Evolutionary conservation across 305 asterid species (phyloP).

Genomic region (Coffea humblotiana): DNA sequence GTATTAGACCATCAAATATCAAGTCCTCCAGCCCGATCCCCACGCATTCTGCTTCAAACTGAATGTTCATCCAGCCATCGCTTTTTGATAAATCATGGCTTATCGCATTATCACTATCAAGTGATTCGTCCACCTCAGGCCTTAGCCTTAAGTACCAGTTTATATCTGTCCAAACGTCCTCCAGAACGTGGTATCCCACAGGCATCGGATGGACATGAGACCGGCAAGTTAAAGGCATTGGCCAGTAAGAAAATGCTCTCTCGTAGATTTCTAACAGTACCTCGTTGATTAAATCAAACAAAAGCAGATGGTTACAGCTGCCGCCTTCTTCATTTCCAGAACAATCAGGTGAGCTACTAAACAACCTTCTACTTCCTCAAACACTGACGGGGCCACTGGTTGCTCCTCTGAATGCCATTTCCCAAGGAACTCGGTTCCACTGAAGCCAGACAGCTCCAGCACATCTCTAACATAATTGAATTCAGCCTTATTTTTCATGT

Average conservation of each 20-base stretch:
- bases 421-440: conserved; percentile 42
- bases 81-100: conserved; percentile 47
- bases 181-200: conserved; percentile 53
- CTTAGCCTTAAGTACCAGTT: conserved; percentile 41
- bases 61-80: conserved; percentile 84
- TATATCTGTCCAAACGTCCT: conserved; percentile 71
- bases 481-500: conserved; percentile 43
- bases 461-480: conserved; percentile 67
- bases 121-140: conserved; percentile 41
- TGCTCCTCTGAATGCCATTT: conserved; percentile 53
- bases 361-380: conserved; percentile 48
- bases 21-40: conserved; percentile 70
- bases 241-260: conserved; percentile 72
- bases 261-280: conserved; percentile 58
- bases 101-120: conserved; percentile 66
- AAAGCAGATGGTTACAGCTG: conserved; percentile 42
- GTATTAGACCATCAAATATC: conserved; percentile 74
- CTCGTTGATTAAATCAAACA: conserved; percentile 73
- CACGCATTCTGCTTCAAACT: conserved; percentile 67
- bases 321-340: conserved; percentile 36
- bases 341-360: conserved; percentile 27
- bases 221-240: conserved; percentile 41
- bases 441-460: conserved; percentile 69
- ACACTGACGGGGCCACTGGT: conserved; percentile 53
- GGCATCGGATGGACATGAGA: conserved; percentile 59